These are phyloP conservation scores for Colletotrichum sojae DNA, from an alignment of 2,329 filamentous ascomycete genomes.

Conservation along the genomic window DNA sequence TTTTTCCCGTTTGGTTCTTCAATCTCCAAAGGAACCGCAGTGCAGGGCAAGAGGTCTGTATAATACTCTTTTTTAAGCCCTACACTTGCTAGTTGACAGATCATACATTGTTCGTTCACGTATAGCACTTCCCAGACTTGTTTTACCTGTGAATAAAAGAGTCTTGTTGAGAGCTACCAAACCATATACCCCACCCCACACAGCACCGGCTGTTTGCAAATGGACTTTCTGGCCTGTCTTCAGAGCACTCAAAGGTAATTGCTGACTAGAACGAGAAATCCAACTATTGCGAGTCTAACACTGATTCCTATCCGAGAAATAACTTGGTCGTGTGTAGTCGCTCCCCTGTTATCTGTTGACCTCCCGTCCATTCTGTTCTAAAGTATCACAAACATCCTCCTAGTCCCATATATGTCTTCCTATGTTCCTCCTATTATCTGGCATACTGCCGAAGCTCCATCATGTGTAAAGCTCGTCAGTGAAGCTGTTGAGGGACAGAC, in stretches of 20 bases:
- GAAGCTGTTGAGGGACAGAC: slow-evolving; percentile 78
- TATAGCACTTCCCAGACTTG: not conserved
- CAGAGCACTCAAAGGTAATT: not conserved
- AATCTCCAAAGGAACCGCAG: slow-evolving; percentile 7
- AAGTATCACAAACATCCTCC: not conserved
- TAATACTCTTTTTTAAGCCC: slow-evolving; percentile 35
- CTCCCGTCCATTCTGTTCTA: not conserved
- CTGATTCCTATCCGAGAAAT: not conserved
- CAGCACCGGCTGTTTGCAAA: no score
- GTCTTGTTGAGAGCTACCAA: no score
- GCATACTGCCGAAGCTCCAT: not conserved
- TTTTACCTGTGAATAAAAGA: not conserved
- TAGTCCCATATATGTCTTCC: no score
- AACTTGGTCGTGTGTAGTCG: not conserved
- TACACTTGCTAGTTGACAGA: slow-evolving; percentile 30
- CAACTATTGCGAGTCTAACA: not conserved
- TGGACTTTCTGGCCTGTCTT: no score
- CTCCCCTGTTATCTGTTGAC: not conserved
- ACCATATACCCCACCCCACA: no score
- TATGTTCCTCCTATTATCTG: not conserved
- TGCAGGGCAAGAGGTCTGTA: slow-evolving; percentile 36
- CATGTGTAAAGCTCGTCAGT: slow-evolving; percentile 81
- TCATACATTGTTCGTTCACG: slow-evolving; percentile 33
- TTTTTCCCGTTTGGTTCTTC: slow-evolving; percentile 29
- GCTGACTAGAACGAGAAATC: not conserved